phyloP scores from a whole-genome alignment of 306 rosid species.

The Cicer cuneatum region DNA sequence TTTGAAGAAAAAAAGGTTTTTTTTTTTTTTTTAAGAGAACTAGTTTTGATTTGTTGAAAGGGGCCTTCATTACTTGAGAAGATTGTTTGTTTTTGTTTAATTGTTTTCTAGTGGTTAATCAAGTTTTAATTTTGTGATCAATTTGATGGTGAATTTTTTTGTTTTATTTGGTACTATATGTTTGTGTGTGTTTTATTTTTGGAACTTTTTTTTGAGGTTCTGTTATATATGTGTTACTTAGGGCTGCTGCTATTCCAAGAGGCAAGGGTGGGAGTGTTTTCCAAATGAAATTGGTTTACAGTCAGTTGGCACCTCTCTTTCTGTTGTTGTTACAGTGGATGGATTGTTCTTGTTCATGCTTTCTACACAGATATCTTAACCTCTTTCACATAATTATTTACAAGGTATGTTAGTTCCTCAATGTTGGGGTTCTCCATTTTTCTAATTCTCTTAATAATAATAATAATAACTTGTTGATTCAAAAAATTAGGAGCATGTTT shows the following conservation, averaged over 20 bases:
- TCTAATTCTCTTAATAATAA: neutral
- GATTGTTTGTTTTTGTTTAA: neutral
- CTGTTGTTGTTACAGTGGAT: constrained; percentile 81
- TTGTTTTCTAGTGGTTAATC: neutral
- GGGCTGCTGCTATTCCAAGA: constrained; percentile 90
- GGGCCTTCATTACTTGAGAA: neutral
- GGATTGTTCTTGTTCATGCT: constrained; percentile 81
- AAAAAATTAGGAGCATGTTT: neutral
- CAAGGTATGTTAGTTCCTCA: constrained; percentile 60
- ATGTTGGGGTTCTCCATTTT: neutral
- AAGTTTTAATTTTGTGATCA: constrained; percentile 20
- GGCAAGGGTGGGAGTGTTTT: constrained; percentile 73
- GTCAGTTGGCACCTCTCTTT: constrained; percentile 81
- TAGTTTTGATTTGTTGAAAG: neutral
- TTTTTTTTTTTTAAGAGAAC: neutral
- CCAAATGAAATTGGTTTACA: constrained; percentile 85
- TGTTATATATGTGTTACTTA: constrained; percentile 38
- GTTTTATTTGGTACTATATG: neutral
- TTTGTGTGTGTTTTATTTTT: neutral
- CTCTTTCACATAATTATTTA: constrained; percentile 79
- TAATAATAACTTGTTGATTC: neutral
- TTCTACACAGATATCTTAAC: constrained; percentile 72
- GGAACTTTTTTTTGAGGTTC: constrained; percentile 19
- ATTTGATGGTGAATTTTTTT: constrained; percentile 24
- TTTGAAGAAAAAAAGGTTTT: neutral